Conservation (phyloP, 345 rosid genomes). For the Camelina sativa region DNA sequence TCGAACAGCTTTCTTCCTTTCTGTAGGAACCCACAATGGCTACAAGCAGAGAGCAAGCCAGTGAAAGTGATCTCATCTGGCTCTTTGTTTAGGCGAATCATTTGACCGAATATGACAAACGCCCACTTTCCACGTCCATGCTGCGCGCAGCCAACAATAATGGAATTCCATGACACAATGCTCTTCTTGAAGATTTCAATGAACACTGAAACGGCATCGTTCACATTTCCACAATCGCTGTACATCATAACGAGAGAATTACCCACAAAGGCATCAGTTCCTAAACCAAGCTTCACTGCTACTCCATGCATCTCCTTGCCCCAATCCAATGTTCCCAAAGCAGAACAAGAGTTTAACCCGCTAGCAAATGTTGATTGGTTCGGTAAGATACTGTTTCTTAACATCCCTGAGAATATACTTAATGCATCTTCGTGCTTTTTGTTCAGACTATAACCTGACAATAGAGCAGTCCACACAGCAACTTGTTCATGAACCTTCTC, state of each 20-base stretch:
- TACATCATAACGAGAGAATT: constrained; percentile 75
- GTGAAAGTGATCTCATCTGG: constrained; percentile 82
- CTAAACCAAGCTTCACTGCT: constrained; percentile 60
- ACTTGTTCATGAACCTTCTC: constrained; percentile 52
- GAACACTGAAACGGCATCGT: constrained; percentile 56
- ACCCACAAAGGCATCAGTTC: constrained; percentile 58
- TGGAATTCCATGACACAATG: constrained; percentile 72
- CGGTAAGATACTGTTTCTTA: constrained; percentile 54
- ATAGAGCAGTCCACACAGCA: constrained; percentile 73
- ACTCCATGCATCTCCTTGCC: constrained; percentile 70
- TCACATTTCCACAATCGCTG: constrained; percentile 55
- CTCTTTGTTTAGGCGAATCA: constrained; percentile 59
- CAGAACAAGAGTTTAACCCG: constrained; percentile 66
- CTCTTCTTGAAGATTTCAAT: constrained; percentile 50
- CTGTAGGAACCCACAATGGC: constrained; percentile 66
- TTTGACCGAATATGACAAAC: constrained; percentile 52
- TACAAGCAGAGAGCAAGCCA: constrained; percentile 82
- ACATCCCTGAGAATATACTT: constrained; percentile 59
- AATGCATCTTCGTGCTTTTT: constrained; percentile 57
- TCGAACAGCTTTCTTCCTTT: constrained; percentile 64
- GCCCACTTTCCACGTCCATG: constrained; percentile 67
- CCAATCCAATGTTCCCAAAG: constrained; percentile 63
- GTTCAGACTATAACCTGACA: constrained; percentile 63
- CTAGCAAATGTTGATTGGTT: constrained; percentile 76
- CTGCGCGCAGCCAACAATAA: constrained; percentile 67